Base-by-base conservation (phyloP, 768 basidiomycete species). In the Holtermannia corniformis region DNA sequence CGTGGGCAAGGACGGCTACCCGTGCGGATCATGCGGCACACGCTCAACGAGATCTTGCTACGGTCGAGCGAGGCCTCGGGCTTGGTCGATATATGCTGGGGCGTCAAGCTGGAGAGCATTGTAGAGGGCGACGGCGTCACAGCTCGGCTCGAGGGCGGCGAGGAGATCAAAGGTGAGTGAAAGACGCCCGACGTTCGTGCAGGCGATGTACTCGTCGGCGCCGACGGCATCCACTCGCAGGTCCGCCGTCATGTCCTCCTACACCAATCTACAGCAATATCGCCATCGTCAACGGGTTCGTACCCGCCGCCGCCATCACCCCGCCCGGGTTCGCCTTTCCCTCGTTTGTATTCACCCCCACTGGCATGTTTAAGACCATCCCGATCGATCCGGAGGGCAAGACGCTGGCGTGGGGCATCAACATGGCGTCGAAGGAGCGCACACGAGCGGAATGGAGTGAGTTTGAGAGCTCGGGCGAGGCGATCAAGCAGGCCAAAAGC, bases 221-320 rank as follows among this genome's bases (percentile, higher is more conserved):
- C 57, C n/a, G 65, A 67, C 45, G 65, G 65, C 12, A 63, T 63
- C 22, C 59, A 56, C 42, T 65, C 64, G 14, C 54, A 47, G 24
- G 57, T 63, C 27, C 59, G 65, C 2, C 20, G 52, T n/a, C 57
- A 57, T 44, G 55, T 67, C 44, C 55, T 67, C 60, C 63, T 10
- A 52, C 24, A 2, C 47, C 63, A 1, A 50, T 22, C 4, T 64
- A 26, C 58, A 23, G 21, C 21, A 56, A 57, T 11, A 5, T 42
- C 23, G 56, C 43, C 49, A 41, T 48, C n/a, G 41, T 57, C 43
- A 48, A 51, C 23, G 52, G 51, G 5, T 54, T 54, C 23, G 7
- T 62, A 14, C 52, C 54, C n/a, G 3, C 44, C 3, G 1, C 45
- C 37, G 21, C 42, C 4, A 25, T 32, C 24, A 27, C 45, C 1